Evolutionary conservation across 257 asterid genomes (phyloP), one percentile per base, ranked within the genome.

Genomic region (Anisodus acutangulus): DNA sequence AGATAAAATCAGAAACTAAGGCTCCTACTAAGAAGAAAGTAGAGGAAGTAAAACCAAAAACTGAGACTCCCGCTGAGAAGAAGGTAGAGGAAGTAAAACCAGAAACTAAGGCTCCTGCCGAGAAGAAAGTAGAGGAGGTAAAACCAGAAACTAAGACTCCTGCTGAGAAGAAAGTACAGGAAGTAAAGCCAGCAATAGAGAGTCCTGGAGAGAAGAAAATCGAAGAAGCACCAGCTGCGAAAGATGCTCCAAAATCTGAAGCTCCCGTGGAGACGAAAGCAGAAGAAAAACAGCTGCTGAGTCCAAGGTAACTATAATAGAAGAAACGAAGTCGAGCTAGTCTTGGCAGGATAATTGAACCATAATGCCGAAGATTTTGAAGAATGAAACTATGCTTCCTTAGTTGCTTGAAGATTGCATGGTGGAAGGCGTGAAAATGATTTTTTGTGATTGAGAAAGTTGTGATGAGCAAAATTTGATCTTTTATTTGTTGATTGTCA

Each of bases 101-200:
- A 12, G 78, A 15, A 17, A 9, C 45, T 41, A 41, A 41, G 45
- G 45, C 54, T 49, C 31, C 57, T 6, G 35, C 35, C 35, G 84
- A 80, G 55, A 6, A 67, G 59, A 79, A 74, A 78, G 6, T 57
- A 2, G 88, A 83, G 3, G 87, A 79, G 3, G 64, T 51, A 62
- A 74, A 70, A 74, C 37, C 57, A 4, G 82, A 71, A 45, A 71
- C 49, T 31, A 26, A 78, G 15, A 54, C 22, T 78, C 64, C 39
- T 53, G 8, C 71, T 9, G 87, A 82, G 66, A 7, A 72, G 58
- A 78, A 79, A 78, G 11, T 63, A 3, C 88, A 84, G 3, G 88
- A 82, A 7, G 74, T 58, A 62, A 79, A 41, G 8, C 76, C 41
- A 12, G 78, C 16, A 17, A 9, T 35, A 6, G 84, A 82, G 41